Percentiles rank a stretch among this genome's conserved stretches.
Conservation (phyloP, 345 rosid species). For the Salix suchowensis region DNA sequence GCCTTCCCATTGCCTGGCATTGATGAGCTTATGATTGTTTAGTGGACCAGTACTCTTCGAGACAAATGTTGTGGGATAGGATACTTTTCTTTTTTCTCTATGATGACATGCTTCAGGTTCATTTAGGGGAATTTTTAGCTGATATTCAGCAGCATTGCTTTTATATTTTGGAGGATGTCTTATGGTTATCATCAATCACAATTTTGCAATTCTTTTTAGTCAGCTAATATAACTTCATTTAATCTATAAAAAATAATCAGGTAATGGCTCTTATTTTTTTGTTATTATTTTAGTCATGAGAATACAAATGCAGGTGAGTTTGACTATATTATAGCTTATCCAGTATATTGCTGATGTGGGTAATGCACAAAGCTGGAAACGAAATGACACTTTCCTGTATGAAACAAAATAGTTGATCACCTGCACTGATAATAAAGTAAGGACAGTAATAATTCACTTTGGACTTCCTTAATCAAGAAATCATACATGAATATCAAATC, state of each 20-base stretch:
- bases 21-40: not conserved
- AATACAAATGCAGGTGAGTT: not conserved
- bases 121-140: not conserved
- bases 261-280: not conserved
- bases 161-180: not conserved
- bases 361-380: not conserved
- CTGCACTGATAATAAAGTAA: not conserved
- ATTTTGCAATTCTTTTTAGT: not conserved
- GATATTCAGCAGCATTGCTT: not conserved
- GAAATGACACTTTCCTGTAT: not conserved
- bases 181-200: not conserved
- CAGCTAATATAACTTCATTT: not conserved
- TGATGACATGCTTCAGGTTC: not conserved
- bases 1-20: not conserved
- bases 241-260: not conserved
- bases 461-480: not conserved
- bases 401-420: not conserved
- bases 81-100: not conserved
- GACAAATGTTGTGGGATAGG: not conserved
- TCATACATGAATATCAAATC: not conserved
- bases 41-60: not conserved
- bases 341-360: not conserved
- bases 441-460: not conserved
- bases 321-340: not conserved
- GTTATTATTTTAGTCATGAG: not conserved